A percentile compares a stretch with the other conserved stretches of the same genome.
Evolutionary conservation across 768 basidiomycete species (phyloP).

Genomic region (Suillus discolor): DNA sequence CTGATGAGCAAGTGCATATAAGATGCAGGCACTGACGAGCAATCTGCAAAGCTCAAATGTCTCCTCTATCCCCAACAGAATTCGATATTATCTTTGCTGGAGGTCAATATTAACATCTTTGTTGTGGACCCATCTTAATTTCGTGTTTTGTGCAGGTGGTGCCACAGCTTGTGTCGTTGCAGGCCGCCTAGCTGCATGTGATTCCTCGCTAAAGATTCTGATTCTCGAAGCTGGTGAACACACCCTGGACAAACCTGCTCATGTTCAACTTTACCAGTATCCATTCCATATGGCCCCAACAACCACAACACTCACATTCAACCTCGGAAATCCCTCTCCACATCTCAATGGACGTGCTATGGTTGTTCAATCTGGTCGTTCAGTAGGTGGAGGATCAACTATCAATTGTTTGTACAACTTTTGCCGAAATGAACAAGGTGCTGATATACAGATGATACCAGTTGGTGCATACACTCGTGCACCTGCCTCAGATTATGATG

Average conservation of each 20-base stretch:
- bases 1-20: background rate
- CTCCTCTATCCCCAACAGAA: background rate
- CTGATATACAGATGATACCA: constrained; percentile 14
- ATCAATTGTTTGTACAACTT: constrained; percentile 50
- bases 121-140: background rate
- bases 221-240: constrained; percentile 32
- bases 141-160: constrained; percentile 29
- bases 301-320: constrained; percentile 21
- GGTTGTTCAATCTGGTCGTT: constrained; percentile 25
- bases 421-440: constrained; percentile 3
- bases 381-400: constrained; percentile 34
- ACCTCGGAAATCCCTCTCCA: constrained; percentile 20
- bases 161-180: constrained; percentile 37
- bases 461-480: constrained; percentile 60
- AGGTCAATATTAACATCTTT: constrained; percentile 34
- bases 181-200: constrained; percentile 29
- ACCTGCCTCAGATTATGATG: constrained; percentile 56
- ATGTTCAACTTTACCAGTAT: constrained; percentile 27
- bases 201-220: constrained; percentile 26
- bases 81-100: constrained; percentile 42
- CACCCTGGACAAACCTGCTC: constrained; percentile 23
- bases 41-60: background rate
- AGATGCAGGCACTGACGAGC: background rate
- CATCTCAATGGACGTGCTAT: constrained; percentile 17
- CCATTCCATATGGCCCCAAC: constrained; percentile 18